Evolutionary conservation across 495 filamentous ascomycete genomes (phyloP).

Genomic region (Aspergillus egyptiacus): DNA sequence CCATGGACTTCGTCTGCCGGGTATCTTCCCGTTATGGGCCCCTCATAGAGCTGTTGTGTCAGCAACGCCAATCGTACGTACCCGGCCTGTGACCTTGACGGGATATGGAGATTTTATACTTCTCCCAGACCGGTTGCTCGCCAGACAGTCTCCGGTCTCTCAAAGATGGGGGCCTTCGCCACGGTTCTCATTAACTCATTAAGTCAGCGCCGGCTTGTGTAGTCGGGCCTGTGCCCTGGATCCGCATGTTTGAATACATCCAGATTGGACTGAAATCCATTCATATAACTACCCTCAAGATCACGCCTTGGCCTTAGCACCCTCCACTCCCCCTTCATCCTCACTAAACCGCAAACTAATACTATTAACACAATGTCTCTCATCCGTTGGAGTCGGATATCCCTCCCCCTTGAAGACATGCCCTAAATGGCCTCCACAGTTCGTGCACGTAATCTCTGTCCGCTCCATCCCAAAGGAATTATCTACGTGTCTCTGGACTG

Average conservation of each 20-base stretch:
- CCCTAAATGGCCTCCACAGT: constrained; percentile 92
- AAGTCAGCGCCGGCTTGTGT: constrained; percentile 7
- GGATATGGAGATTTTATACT: background rate
- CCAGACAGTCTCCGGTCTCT: constrained; percentile 11
- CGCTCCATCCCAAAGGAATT: constrained; percentile 71
- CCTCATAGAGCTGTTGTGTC: too few species aligned
- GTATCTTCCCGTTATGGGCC: too few species aligned
- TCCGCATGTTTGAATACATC: background rate
- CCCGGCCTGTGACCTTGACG: background rate
- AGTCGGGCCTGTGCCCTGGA: background rate
- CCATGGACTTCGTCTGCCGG: too few species aligned
- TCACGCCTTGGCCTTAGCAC: constrained; percentile 25
- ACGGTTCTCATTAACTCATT: constrained; percentile 13
- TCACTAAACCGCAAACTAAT: constrained; percentile 78
- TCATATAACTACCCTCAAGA: background rate
- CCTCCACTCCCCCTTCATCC: constrained; percentile 46
- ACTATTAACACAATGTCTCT: constrained; percentile 96
- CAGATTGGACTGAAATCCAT: background rate
- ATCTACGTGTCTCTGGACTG: constrained; percentile 76
- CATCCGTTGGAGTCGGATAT: constrained; percentile 82
- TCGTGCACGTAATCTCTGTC: constrained; percentile 88
- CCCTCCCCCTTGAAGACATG: constrained; percentile 98
- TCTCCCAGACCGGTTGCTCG: constrained; percentile 11
- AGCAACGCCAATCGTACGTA: background rate
- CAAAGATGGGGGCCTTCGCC: constrained; percentile 7